A percentile compares a stretch with the other conserved stretches of the same genome.
These are phyloP conservation scores for Cordyceps militaris DNA, from an alignment of 2,329 filamentous ascomycete species.

Conservation along the genomic window DNA sequence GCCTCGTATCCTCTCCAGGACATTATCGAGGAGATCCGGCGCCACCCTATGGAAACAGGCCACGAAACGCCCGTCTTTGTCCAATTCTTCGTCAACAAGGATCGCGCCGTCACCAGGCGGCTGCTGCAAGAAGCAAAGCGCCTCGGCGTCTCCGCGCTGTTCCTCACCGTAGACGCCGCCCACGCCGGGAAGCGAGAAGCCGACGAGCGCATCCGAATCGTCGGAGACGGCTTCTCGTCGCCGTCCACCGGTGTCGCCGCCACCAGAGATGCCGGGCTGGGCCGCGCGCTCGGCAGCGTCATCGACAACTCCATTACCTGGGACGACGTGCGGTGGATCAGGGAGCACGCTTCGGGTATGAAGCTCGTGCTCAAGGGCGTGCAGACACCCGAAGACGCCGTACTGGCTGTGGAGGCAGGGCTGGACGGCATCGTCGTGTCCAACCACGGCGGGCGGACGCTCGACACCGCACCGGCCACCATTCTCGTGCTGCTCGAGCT, in stretches of 20 bases:
- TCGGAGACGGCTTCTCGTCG: conserved; percentile 37
- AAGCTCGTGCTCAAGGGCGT: conserved; percentile 62
- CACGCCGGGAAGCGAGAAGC: conserved; percentile 49
- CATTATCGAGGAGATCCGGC: conserved; percentile 29
- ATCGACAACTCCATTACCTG: conserved; percentile 58
- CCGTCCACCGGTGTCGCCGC: conserved; percentile 47
- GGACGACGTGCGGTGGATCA: conserved; percentile 60
- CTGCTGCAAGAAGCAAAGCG: conserved; percentile 40
- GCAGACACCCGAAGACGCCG: conserved; percentile 59
- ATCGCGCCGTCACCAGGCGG: conserved; percentile 42
- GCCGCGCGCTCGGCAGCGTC: conserved; percentile 48
- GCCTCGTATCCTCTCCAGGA: conserved; percentile 52
- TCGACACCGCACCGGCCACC: conserved; percentile 45
- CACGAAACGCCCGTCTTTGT: conserved; percentile 39
- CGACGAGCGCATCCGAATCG: conserved; percentile 37
- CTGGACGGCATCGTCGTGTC: conserved; percentile 62
- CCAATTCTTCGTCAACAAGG: conserved; percentile 55
- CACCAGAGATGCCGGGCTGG: conserved; percentile 46
- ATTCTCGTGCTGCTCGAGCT: conserved; percentile 57
- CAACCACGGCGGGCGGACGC: conserved; percentile 60
- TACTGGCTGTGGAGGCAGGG: conserved; percentile 49
- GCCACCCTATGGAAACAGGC: conserved; percentile 1
- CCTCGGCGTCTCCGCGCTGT: conserved; percentile 44
- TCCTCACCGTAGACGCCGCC: conserved; percentile 53
- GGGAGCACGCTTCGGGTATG: conserved; percentile 37